Conservation (phyloP, 805 yeast species). For the Starmera dryadoides region DNA sequence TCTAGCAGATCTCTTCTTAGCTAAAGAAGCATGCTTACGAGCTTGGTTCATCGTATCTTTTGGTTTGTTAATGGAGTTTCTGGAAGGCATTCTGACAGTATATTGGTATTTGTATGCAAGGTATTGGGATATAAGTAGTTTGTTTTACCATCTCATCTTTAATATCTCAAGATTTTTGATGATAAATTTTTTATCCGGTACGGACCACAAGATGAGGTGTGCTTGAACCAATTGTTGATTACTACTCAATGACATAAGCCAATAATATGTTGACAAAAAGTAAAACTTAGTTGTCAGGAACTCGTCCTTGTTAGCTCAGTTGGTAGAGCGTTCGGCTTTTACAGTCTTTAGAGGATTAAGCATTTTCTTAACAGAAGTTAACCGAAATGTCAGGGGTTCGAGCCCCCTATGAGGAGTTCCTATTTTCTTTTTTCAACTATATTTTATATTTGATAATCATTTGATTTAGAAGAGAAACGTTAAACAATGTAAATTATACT, state of each 20-base stretch:
- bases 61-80: constrained; percentile 77
- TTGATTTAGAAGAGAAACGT: too few species aligned
- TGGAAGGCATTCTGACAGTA: constrained; percentile 57
- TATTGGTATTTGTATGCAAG: too few species aligned
- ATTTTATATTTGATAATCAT: too few species aligned
- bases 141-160: too few species aligned
- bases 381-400: constrained; percentile 10
- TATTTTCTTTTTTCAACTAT: background rate
- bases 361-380: constrained; percentile 7
- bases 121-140: too few species aligned
- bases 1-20: constrained; percentile 50
- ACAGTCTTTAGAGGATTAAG: constrained; percentile 3
- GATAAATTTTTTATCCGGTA: too few species aligned
- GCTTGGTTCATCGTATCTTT: constrained; percentile 47
- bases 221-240: background rate
- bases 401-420: constrained; percentile 10
- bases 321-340: constrained; percentile 10
- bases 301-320: constrained; percentile 12
- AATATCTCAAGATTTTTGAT: too few species aligned
- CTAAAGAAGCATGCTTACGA: constrained; percentile 41
- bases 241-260: background rate
- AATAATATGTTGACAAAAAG: too few species aligned
- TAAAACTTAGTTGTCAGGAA: too few species aligned
- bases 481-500: too few species aligned
- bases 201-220: background rate